Evolutionary conservation across 208 protist species (phyloP), one percentile per base, ranked within the genome.

Genomic region (Leptomonas seymouri): DNA sequence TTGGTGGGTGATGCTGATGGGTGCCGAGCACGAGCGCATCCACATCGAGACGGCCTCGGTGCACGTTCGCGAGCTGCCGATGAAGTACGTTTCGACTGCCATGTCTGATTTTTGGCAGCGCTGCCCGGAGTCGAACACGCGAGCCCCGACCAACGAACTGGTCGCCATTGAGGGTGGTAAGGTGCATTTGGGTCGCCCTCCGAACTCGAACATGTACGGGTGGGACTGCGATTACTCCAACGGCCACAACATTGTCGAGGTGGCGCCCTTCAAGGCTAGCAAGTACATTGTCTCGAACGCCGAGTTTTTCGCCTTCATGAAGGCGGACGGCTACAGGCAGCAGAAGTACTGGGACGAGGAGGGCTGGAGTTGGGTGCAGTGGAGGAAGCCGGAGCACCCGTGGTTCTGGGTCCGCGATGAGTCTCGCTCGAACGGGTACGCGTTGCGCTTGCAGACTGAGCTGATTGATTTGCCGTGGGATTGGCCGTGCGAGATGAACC

Each of bases 161-260:
- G 78, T 97, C 27, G 68, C 80, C 31, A 87, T 98, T 34, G 57
- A 67, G 11, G 92, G 85, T 15, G 92, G 84, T 42, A 69, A 67
- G 48, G 92, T 97, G 51, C 65, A 80, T 62, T 42, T 97, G 28
- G 95, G 93, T 55, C 89, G 92, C 34, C 48, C 49, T 39, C 83
- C 84, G 4, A 59, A 93, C 76, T 92, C 84, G n/a, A 42, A 46
- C 51, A 28, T 95, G n/a, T 98, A 97, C 75, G 95, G 96, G 11
- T 99, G 98, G 98, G 98, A 99, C 69, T 97, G 94, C 78, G 98
- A 99, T 78, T 98, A 98, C 78, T 85, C 91, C 3, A 71, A 87
- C 64, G 97, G 95, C 23, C 41, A 70, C 64, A 82, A 89, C 39
- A 25, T 61, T 3, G 80, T 94, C n/a, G 67, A 86, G 8, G 95